Conservation (phyloP, 306 rosid species). For the Cucumis cinereus region DNA sequence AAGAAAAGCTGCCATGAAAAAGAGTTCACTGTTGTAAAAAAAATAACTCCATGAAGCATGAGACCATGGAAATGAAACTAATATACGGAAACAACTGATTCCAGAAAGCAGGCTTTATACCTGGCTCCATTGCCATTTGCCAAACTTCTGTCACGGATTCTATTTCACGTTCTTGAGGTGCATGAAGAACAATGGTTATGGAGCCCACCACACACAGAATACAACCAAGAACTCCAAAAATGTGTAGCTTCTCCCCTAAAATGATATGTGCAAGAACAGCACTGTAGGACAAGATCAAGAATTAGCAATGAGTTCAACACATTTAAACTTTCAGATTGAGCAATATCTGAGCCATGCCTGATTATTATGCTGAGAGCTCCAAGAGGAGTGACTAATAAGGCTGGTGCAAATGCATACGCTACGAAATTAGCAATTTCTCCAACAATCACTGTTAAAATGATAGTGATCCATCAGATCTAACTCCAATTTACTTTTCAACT, state of each 20-base stretch:
- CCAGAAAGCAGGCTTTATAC: slow-evolving; percentile 22
- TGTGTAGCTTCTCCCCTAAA: slow-evolving; percentile 50
- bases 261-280: slow-evolving; percentile 77
- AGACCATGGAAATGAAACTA: not conserved
- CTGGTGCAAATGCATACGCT: slow-evolving; percentile 81
- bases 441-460: slow-evolving; percentile 53
- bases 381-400: slow-evolving; percentile 75
- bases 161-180: slow-evolving; percentile 65
- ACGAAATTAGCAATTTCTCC: slow-evolving; percentile 81
- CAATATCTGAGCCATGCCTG: slow-evolving; percentile 34
- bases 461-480: slow-evolving; percentile 14
- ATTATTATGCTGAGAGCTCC: slow-evolving; percentile 85
- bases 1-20: slow-evolving; percentile 50
- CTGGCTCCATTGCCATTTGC: slow-evolving; percentile 83
- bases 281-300: slow-evolving; percentile 27
- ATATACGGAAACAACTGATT: not conserved
- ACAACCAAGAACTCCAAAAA: slow-evolving; percentile 74
- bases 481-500: not conserved
- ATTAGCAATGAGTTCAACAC: slow-evolving; percentile 17
- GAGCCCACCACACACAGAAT: slow-evolving; percentile 72
- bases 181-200: slow-evolving; percentile 69
- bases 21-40: not conserved
- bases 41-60: not conserved
- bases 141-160: slow-evolving; percentile 74
- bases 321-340: slow-evolving; percentile 10